Evolutionary conservation across 176 grass and related monocot genomes (phyloP), one percentile per base, ranked within the genome.

Genomic region (Ananas comosus): DNA sequence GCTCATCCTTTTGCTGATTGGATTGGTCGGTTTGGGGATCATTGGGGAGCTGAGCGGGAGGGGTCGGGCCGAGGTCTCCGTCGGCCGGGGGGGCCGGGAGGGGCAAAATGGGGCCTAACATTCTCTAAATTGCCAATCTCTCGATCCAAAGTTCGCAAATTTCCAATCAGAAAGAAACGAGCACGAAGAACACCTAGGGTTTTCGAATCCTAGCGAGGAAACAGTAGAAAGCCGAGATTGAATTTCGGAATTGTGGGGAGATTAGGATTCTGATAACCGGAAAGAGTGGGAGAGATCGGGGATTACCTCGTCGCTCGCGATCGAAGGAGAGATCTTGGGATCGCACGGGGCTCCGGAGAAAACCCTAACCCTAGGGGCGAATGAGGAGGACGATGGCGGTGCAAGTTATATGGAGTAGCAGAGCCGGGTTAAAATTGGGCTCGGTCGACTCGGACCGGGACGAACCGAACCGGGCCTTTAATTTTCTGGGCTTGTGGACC

Each of bases 41-140:
- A 12, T 25, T 25, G 2, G 52, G 22, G 52, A 77, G 33, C 17
- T 77, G 75, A 42, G 75, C 27, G 10, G 12, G 6, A 9, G 65
- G 75, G 9, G 28, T 7, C 2, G 42, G 33, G n/a, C 75, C 75
- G 7, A 77, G 65, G 12, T 77, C n/a, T 48, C 65, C 75, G 7
- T 77, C 75, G 3, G 29, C 12, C 8, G 65, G 53, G 29, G 65
- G 65, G 1, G 74, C 65, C 29, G 75, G 65, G 13, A 77, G 65
- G 11, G 42, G 17, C 12, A 77, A 53, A 4, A 69, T 77, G 10
- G 51, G 2, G 52, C 18, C 16, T 21, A 77, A 16, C 75, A 77
- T 77, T 10, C 56, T 17, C 21, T 18, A 61, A 19, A 61, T 61
- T 61, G 33, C 33, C 33, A 42, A 42, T 6, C 33, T 61, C 6